phyloP scores from a whole-genome alignment of 2,329 filamentous ascomycete genomes.

The Arthrobotrys entomopaga region DNA sequence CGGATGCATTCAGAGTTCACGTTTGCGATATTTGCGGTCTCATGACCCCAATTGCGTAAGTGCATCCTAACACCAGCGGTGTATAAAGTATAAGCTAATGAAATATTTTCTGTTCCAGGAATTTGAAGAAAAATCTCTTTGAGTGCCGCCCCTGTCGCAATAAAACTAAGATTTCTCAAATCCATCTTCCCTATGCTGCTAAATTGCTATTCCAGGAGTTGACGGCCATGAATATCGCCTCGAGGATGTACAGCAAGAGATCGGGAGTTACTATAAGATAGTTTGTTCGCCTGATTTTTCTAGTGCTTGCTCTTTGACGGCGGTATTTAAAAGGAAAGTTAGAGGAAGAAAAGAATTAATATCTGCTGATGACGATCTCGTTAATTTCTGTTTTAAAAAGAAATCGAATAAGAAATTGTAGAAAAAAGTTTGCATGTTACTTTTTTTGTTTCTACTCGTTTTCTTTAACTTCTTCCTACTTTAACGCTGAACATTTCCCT shows the following conservation, averaged over 20 bases:
- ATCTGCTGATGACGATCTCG: too few species aligned
- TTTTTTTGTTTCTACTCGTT: neutral
- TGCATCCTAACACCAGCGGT: too few species aligned
- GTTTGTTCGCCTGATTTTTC: conserved; percentile 42
- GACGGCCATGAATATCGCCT: conserved; percentile 97
- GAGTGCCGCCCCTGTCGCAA: conserved; percentile 98
- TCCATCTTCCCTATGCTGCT: conserved; percentile 96
- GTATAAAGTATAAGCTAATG: too few species aligned
- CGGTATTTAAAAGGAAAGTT: neutral
- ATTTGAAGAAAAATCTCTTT: conserved; percentile 93
- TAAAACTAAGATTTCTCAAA: conserved; percentile 97
- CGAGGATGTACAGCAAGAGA: conserved; percentile 92
- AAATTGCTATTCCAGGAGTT: conserved; percentile 99
- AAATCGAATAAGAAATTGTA: conserved; percentile 1
- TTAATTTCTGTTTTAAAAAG: neutral
- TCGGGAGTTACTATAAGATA: conserved; percentile 78
- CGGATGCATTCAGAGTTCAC: conserved; percentile 96
- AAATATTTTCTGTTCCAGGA: conserved; percentile 68
- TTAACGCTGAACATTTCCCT: neutral
- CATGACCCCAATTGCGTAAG: conserved; percentile 99
- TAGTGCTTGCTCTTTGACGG: neutral
- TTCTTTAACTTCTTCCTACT: neutral
- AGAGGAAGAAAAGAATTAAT: neutral
- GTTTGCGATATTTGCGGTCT: conserved; percentile 98
- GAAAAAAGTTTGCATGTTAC: neutral